Conservation (phyloP, 2,329 filamentous ascomycete species). For the Pochonia chlamydosporia region DNA sequence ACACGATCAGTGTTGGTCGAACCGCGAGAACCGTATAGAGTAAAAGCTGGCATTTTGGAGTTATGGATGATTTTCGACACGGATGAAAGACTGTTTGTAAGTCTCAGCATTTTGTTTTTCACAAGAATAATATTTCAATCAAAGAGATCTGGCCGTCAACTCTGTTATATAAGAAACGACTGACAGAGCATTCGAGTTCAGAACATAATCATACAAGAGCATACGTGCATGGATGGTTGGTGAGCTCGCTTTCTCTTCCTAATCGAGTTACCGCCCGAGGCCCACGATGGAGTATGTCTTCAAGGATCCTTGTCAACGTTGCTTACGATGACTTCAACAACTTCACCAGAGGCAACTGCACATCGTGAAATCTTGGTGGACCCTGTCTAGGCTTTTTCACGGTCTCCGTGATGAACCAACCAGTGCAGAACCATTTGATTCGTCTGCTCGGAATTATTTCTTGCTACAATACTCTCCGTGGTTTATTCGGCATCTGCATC, state of each 20-base stretch:
- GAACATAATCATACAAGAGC: too few species aligned
- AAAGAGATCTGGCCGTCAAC: too few species aligned
- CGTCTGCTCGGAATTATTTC: constrained; percentile 7
- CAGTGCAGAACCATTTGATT: constrained; percentile 12
- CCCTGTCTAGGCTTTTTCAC: background rate
- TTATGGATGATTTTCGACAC: constrained; percentile 20
- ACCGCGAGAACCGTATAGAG: constrained; percentile 32
- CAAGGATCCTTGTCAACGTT: too few species aligned
- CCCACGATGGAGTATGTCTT: too few species aligned
- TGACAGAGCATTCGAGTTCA: too few species aligned
- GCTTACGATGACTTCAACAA: too few species aligned
- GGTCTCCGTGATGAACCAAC: background rate
- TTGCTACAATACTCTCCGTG: background rate
- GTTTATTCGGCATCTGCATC: too few species aligned
- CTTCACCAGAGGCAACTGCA: too few species aligned
- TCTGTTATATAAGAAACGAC: too few species aligned
- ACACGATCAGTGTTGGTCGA: constrained; percentile 38
- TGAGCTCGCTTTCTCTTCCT: constrained; percentile 23
- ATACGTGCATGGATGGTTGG: too few species aligned
- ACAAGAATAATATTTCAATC: background rate
- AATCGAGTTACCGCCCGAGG: constrained; percentile 16
- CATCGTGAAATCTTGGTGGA: too few species aligned
- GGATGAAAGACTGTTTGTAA: constrained; percentile 18
- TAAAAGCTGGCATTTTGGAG: constrained; percentile 36
- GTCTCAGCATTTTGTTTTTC: constrained; percentile 21